Percentiles rank a stretch among this genome's conserved stretches.
Conservation (phyloP, 805 yeast genomes). For the Ogataea zsoltii region DNA sequence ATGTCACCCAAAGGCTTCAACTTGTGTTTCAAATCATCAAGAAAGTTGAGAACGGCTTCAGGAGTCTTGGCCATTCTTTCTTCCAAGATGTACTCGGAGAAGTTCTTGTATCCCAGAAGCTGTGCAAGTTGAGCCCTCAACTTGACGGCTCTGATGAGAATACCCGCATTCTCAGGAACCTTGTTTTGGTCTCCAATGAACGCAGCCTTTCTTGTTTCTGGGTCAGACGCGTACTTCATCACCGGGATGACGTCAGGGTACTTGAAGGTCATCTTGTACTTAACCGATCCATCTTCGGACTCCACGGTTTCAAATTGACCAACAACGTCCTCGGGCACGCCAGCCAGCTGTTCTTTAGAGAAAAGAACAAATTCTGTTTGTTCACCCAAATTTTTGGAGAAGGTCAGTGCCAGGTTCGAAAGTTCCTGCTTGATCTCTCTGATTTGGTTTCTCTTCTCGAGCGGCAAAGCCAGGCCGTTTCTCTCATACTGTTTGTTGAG, state of each 20-base stretch:
- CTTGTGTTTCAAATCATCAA: constrained; percentile 60
- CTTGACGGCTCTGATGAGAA: constrained; percentile 60
- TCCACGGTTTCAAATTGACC: constrained; percentile 54
- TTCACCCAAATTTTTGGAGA: constrained; percentile 67
- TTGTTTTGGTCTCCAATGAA: constrained; percentile 69
- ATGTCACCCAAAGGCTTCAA: constrained; percentile 58
- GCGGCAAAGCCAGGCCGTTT: constrained; percentile 65
- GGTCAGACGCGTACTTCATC: constrained; percentile 65
- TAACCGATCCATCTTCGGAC: constrained; percentile 38
- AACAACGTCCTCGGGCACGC: constrained; percentile 68
- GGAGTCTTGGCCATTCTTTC: constrained; percentile 79
- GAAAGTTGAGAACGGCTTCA: constrained; percentile 57
- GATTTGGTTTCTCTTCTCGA: constrained; percentile 54
- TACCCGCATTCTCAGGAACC: constrained; percentile 60
- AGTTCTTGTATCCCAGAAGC: constrained; percentile 64
- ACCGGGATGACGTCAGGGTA: constrained; percentile 80
- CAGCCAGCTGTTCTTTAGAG: constrained; percentile 64
- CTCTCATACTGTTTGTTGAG: constrained; percentile 57
- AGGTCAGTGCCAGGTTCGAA: constrained; percentile 56
- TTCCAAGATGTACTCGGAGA: constrained; percentile 70
- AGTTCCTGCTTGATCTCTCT: constrained; percentile 60
- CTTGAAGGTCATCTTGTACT: constrained; percentile 70
- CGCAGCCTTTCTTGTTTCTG: constrained; percentile 66
- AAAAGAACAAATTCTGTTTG: constrained; percentile 63
- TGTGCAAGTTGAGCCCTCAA: constrained; percentile 63